Conservation (phyloP, 1,284 basidiomycete species). For the Volvariella surrecta region DNA sequence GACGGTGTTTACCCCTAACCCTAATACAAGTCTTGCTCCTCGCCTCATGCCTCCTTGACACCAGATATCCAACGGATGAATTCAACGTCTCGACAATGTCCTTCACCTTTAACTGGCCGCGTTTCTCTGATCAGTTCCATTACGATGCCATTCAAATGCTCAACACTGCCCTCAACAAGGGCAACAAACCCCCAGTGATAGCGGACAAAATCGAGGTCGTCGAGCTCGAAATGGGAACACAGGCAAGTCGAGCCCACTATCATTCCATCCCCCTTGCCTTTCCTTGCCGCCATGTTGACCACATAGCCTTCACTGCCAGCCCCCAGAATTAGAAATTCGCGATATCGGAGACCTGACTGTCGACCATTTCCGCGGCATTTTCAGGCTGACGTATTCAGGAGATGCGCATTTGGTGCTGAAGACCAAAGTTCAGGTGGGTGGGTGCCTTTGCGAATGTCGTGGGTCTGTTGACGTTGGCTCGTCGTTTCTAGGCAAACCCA, state of each 20-base stretch:
- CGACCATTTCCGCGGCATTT: conserved; percentile 97
- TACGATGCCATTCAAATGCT: conserved; percentile 91
- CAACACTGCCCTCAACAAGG: conserved; percentile 93
- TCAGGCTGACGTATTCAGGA: conserved; percentile 91
- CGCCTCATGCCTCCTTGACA: too few species aligned
- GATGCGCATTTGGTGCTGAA: conserved; percentile 95
- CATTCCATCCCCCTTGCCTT: conserved; percentile 8
- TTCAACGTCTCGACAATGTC: conserved; percentile 53
- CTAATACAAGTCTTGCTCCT: conserved; percentile 11
- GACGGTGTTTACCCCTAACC: conserved; percentile 16
- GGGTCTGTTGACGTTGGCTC: background rate
- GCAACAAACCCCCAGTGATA: conserved; percentile 95
- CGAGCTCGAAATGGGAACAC: conserved; percentile 96
- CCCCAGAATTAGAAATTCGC: conserved; percentile 94
- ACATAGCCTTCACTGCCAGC: conserved; percentile 35
- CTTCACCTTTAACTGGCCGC: conserved; percentile 96
- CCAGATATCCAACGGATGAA: too few species aligned
- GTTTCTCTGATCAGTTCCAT: conserved; percentile 94
- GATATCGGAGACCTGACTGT: conserved; percentile 96
- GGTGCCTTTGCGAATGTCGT: background rate
- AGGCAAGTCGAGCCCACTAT: conserved; percentile 51
- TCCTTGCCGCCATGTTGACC: conserved; percentile 7
- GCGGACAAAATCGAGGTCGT: conserved; percentile 97
- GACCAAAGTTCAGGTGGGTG: conserved; percentile 89
- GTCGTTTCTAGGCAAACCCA: conserved; percentile 73